A percentile compares a stretch with the other conserved stretches of the same genome.
Conservation (phyloP, 2,329 filamentous ascomycete genomes). For the Botrytis paeoniae region DNA sequence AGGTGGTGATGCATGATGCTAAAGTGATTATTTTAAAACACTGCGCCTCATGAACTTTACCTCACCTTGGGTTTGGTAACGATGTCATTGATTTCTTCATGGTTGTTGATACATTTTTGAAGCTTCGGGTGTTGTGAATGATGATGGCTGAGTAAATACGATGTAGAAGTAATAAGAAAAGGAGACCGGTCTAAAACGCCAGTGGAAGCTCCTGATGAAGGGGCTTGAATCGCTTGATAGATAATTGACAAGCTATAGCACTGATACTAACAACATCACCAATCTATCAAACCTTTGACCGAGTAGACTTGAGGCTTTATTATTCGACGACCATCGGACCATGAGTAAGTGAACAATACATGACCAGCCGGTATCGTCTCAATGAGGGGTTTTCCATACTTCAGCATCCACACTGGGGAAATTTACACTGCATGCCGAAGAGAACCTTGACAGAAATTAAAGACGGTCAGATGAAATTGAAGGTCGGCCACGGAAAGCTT, state of each 20-base stretch:
- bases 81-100: neutral
- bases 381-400: neutral
- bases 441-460: neutral
- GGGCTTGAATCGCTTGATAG: conserved; percentile 4
- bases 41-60: neutral
- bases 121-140: neutral
- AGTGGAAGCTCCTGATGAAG: neutral
- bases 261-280: neutral
- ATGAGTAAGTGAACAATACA: neutral
- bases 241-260: neutral
- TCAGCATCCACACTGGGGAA: neutral
- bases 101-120: neutral
- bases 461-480: conserved; percentile 2
- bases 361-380: neutral
- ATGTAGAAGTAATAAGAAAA: neutral
- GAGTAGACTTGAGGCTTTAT: neutral
- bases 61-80: neutral
- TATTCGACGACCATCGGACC: neutral
- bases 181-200: neutral
- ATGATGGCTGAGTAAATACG: neutral
- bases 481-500: conserved; percentile 9
- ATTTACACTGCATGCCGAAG: neutral
- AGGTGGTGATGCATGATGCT: neutral
- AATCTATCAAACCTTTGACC: neutral
- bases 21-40: neutral